These are phyloP conservation scores for Chenopodium album DNA, from an alignment of 148 eudicot species.

Conservation along the genomic window DNA sequence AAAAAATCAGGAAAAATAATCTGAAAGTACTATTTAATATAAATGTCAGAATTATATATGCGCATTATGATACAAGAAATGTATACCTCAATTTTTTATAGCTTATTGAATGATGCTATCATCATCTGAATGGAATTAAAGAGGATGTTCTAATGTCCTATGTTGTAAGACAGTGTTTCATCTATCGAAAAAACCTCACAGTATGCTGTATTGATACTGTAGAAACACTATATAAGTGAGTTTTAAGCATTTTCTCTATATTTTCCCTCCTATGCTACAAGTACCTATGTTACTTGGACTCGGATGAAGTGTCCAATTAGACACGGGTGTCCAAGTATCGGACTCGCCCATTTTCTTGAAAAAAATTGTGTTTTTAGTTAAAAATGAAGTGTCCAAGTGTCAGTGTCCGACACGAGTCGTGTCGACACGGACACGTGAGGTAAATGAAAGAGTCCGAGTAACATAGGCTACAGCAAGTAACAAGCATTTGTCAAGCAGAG, in stretches of 20 bases:
- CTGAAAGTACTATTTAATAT: background rate
- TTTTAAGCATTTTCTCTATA: background rate
- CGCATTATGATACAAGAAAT: background rate
- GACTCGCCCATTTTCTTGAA: no score
- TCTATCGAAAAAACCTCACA: background rate
- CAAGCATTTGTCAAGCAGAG: background rate
- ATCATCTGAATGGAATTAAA: background rate
- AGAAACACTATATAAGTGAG: no score
- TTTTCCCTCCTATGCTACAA: background rate
- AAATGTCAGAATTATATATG: background rate
- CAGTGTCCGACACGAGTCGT: no score
- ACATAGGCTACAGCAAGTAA: background rate
- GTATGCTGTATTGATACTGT: background rate
- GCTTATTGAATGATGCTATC: background rate
- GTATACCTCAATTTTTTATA: background rate
- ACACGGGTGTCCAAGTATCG: no score
- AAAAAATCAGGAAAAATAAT: background rate
- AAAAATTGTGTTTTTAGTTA: no score
- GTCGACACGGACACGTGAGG: no score
- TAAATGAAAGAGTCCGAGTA: no score
- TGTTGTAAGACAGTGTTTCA: background rate
- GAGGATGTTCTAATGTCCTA: background rate
- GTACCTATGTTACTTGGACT: no score
- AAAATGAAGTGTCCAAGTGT: no score
- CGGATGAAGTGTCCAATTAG: no score